Percentiles rank a stretch among this genome's conserved stretches.
Conservation (phyloP, 345 rosid genomes). For the Moringa oleifera region DNA sequence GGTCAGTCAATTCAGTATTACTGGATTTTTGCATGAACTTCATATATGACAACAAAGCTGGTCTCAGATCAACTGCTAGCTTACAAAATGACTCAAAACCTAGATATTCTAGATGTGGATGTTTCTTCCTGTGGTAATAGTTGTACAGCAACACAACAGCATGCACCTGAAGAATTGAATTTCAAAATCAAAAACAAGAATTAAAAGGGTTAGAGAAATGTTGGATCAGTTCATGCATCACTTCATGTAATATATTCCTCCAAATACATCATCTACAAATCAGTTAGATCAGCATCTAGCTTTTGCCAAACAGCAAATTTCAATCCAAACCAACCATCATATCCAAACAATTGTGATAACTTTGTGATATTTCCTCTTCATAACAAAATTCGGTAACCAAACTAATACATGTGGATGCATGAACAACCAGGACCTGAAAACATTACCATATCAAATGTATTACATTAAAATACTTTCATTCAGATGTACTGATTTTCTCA, state of each 20-base stretch:
- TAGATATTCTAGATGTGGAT: conserved; percentile 41
- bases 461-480: too few species aligned
- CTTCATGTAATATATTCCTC: neutral
- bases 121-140: conserved; percentile 55
- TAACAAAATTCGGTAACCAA: too few species aligned
- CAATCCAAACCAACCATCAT: neutral
- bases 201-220: neutral
- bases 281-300: neutral
- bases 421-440: too few species aligned
- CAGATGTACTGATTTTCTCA: too few species aligned
- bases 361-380: neutral
- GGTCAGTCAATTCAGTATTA: conserved; percentile 28
- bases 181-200: neutral
- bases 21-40: conserved; percentile 34
- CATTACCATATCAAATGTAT: too few species aligned
- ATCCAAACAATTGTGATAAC: neutral
- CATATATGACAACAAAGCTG: conserved; percentile 44
- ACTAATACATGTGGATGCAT: too few species aligned
- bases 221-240: neutral
- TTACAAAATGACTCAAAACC: conserved; percentile 61
- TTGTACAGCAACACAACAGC: conserved; percentile 76
- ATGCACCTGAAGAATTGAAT: conserved; percentile 43
- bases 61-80: conserved; percentile 44
- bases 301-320: neutral
- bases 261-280: neutral